A percentile compares a stretch with the other conserved stretches of the same genome.
Conservation (phyloP, 2,329 filamentous ascomycete genomes). For the Colletotrichum sansevieriae region DNA sequence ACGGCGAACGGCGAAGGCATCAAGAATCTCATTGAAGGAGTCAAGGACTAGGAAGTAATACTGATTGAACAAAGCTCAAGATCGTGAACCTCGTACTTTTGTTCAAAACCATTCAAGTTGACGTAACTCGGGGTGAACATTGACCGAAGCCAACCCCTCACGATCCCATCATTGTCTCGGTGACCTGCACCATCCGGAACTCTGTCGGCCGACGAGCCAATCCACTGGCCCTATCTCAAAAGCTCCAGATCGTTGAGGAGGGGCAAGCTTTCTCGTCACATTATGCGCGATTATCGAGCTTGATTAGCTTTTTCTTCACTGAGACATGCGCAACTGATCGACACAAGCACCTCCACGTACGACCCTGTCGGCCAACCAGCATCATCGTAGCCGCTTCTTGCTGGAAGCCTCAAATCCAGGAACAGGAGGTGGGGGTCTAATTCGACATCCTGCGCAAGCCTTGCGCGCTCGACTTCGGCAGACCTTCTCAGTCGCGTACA, state of each 20-base stretch:
- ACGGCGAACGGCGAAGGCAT: slow-evolving; percentile 42
- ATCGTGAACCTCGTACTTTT: too few relatives aligned
- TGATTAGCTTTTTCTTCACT: neutral
- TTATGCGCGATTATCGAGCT: neutral
- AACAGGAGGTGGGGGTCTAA: too few relatives aligned
- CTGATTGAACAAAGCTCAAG: accelerated
- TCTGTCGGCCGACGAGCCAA: neutral
- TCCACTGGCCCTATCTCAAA: neutral
- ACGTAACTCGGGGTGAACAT: slow-evolving; percentile 6
- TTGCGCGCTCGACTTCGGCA: too few relatives aligned
- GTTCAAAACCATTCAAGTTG: neutral
- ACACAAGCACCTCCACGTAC: neutral
- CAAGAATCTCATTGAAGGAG: slow-evolving; percentile 43
- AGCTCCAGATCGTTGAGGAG: slow-evolving; percentile 18
- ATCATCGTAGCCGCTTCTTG: neutral
- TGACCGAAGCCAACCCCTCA: slow-evolving; percentile 5
- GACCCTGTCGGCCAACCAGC: neutral
- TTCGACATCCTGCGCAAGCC: too few relatives aligned
- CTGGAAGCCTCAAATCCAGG: too few relatives aligned
- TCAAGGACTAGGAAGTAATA: neutral
- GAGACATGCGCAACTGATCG: neutral
- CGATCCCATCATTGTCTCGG: slow-evolving; percentile 6
- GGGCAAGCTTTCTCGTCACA: neutral
- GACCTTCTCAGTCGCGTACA: neutral
- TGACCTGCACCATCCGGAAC: slow-evolving; percentile 8